These are phyloP conservation scores for Combretum micranthum DNA, from an alignment of 345 rosid species.

Conservation along the genomic window DNA sequence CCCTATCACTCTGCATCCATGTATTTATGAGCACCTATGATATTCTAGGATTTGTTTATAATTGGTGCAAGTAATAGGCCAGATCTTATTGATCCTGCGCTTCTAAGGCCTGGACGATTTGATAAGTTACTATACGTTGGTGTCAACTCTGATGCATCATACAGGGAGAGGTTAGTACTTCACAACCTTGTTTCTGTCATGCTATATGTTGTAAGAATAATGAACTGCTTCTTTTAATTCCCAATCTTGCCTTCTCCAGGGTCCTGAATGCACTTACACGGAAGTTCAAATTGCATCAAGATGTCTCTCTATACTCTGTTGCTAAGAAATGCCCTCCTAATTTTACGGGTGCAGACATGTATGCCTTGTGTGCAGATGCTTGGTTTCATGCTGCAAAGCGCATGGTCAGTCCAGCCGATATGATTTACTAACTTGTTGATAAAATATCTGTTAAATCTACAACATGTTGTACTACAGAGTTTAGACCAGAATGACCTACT, in stretches of 20 bases:
- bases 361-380: conserved; percentile 97
- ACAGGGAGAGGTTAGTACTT: conserved; percentile 65
- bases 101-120: conserved; percentile 90
- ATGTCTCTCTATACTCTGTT: conserved; percentile 68
- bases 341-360: conserved; percentile 98
- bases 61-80: conserved; percentile 99
- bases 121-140: conserved; percentile 95
- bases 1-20: conserved; percentile 3
- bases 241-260: conserved; percentile 27
- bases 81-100: conserved; percentile 95
- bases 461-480: too few relatives aligned
- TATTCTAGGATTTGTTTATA: conserved; percentile 68
- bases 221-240: background rate
- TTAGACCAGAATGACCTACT: background rate
- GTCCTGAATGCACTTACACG: conserved; percentile 95
- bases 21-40: background rate
- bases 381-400: conserved; percentile 98
- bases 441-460: too few relatives aligned
- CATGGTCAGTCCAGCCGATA: conserved; percentile 36
- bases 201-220: background rate
- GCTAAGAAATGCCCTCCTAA: conserved; percentile 85
- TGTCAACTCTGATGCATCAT: conserved; percentile 82
- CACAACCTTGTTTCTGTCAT: background rate
- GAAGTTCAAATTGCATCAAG: conserved; percentile 72
- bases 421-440: background rate